Conservation (phyloP, 2,329 filamentous ascomycete species). For the Hypoxylon sp. region DNA sequence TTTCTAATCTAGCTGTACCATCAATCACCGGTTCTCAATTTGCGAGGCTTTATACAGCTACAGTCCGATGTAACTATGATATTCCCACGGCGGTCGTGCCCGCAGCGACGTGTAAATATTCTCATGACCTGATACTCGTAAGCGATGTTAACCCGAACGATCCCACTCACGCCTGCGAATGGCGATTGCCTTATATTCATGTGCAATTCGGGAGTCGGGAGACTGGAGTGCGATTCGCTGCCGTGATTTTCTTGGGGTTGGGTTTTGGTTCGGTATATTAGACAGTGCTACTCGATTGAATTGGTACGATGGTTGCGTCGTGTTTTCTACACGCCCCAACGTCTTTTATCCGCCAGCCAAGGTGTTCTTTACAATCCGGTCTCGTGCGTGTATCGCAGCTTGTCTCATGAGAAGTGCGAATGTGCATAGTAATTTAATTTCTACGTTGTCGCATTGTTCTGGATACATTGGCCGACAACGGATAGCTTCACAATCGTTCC, state of each 20-base stretch:
- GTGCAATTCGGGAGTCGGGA: slow-evolving; percentile 32
- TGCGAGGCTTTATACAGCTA: slow-evolving; percentile 18
- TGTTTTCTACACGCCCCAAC: slow-evolving; percentile 2
- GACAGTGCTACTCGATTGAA: slow-evolving; percentile 11
- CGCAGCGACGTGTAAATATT: neutral
- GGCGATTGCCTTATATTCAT: slow-evolving; percentile 31
- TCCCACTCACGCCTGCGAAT: slow-evolving; percentile 18
- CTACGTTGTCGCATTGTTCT: neutral
- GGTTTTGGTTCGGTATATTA: slow-evolving; percentile 1
- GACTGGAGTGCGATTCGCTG: slow-evolving; percentile 13
- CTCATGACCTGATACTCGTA: slow-evolving; percentile 7
- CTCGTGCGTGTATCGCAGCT: neutral
- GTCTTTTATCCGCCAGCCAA: slow-evolving; percentile 18
- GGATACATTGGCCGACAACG: slow-evolving; percentile 17
- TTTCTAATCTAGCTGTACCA: neutral
- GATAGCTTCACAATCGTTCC: slow-evolving; percentile 6
- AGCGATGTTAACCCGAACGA: slow-evolving; percentile 19
- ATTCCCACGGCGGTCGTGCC: slow-evolving; percentile 18
- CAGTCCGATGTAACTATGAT: slow-evolving; percentile 29
- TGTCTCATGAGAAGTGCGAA: slow-evolving; percentile 2
- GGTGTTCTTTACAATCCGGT: slow-evolving; percentile 12
- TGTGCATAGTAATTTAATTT: slow-evolving; percentile 15
- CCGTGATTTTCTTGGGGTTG: neutral
- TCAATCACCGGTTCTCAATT: slow-evolving; percentile 16
- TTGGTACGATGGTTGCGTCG: slow-evolving; percentile 6